phyloP scores from a whole-genome alignment of 2,329 filamentous ascomycete species.

The Volutella citrinella region DNA sequence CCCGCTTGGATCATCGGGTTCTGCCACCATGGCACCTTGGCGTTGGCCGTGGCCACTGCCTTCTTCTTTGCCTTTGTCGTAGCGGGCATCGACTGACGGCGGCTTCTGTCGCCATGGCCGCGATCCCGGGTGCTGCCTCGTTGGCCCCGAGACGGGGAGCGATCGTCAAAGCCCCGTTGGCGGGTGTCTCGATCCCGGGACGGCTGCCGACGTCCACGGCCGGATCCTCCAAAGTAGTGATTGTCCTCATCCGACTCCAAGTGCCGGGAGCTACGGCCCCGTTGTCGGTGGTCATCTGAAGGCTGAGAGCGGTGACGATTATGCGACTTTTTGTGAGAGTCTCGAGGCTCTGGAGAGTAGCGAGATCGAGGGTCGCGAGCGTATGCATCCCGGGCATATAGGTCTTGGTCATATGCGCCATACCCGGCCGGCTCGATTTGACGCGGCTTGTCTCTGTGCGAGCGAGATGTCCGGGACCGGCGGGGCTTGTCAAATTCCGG shows the following conservation, averaged over 20 bases:
- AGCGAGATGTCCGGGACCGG: too few relatives aligned
- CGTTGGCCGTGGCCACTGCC: too few relatives aligned
- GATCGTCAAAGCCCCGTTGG: conserved; percentile 8
- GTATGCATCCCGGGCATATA: conserved; percentile 8
- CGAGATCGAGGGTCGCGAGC: conserved; percentile 4
- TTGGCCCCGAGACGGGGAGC: conserved; percentile 20
- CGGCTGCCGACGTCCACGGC: too few relatives aligned
- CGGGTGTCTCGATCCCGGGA: too few relatives aligned
- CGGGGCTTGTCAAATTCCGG: too few relatives aligned
- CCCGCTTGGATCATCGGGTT: conserved; percentile 39
- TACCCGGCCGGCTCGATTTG: too few relatives aligned
- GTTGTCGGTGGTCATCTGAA: conserved; percentile 14
- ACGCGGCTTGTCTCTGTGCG: too few relatives aligned
- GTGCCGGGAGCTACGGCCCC: conserved; percentile 12
- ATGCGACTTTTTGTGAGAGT: too few relatives aligned
- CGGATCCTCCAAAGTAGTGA: conserved; percentile 7
- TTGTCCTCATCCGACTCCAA: conserved; percentile 17
- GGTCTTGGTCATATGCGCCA: conserved; percentile 3
- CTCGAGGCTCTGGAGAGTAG: conserved; percentile 8
- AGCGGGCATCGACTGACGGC: conserved; percentile 34
- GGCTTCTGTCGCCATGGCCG: conserved; percentile 9
- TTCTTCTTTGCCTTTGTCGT: conserved; percentile 16
- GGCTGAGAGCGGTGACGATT: conserved; percentile 17
- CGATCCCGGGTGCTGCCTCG: conserved; percentile 1
- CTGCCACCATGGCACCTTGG: conserved; percentile 36